Conservation (phyloP, 768 basidiomycete species). For the Tylopilus sp. region DNA sequence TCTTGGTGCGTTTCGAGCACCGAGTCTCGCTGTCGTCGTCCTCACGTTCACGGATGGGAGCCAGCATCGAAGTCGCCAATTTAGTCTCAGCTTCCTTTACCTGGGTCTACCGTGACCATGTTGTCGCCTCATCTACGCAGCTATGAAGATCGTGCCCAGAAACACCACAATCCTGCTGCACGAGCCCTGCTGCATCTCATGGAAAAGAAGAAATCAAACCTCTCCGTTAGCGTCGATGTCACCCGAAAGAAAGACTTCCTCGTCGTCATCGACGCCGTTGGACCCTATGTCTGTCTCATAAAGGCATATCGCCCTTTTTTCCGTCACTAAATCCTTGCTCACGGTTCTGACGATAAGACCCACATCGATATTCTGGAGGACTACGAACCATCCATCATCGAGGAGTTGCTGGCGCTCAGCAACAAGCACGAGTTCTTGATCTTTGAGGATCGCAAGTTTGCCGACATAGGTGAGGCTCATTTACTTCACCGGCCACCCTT, state of each 20-base stretch:
- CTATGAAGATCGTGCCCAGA: conserved; percentile 58
- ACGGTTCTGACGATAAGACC: conserved; percentile 56
- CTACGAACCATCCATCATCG: conserved; percentile 71
- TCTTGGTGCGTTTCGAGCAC: conserved; percentile 38
- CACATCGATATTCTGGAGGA: conserved; percentile 96
- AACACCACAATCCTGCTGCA: conserved; percentile 72
- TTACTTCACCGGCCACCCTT: not conserved
- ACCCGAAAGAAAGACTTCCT: conserved; percentile 76
- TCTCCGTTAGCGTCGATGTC: conserved; percentile 96
- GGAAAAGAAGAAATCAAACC: conserved; percentile 84
- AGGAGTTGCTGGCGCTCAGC: conserved; percentile 66
- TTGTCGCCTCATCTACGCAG: conserved; percentile 43
- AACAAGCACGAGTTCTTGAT: conserved; percentile 88
- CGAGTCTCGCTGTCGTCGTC: conserved; percentile 40
- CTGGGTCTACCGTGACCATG: conserved; percentile 22
- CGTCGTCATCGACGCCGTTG: conserved; percentile 83
- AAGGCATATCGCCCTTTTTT: conserved; percentile 55
- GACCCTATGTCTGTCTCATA: conserved; percentile 87
- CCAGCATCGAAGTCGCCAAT: conserved; percentile 22
- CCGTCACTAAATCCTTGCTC: conserved; percentile 16
- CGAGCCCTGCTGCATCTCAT: conserved; percentile 75
- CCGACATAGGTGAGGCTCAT: conserved; percentile 80
- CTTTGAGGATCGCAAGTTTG: conserved; percentile 98
- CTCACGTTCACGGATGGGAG: conserved; percentile 48
- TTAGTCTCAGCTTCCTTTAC: not conserved